Evolutionary conservation across 352 stramenopile genomes (phyloP), one percentile per base, ranked within the genome.

Genomic region (Phytophthora fragariae): DNA sequence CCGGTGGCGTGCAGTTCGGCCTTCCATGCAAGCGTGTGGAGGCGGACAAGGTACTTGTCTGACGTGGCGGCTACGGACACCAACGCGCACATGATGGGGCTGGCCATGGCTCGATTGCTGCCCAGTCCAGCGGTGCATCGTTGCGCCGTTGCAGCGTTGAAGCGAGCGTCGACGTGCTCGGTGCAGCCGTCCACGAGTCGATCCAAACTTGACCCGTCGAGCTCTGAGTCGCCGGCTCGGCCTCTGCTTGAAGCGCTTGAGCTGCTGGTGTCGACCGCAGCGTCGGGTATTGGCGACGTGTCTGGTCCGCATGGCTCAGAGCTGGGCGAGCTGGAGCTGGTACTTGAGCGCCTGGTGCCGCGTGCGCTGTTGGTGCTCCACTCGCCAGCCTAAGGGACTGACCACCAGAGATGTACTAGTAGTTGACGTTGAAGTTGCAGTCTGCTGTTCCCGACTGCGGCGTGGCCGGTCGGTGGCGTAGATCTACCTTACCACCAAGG

Each of bases 11-110:
- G 88, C 56, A 77, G 82, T 0, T 68, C 77, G 1, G 65, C 67
- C 52, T 89, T 92, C 55, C 65, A 90, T 57, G 68, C 75, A 11
- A 64, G 61, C 15, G 61, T 89, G 10, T 92, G 84, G 84, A 70
- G 62, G 27, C 73, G 74, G 50, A 82, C 79, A 3, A 72, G 33
- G 57, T 83, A 80, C 55, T 49, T 88, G 27, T 62, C 57, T 1
- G 64, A 19, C n/a, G 44, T 76, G 2, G 82, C 86, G 35, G 81
- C 82, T 2, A 80, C 72, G 0, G 73, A 86, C 49, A 89, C 74
- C 21, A 92, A 92, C 33, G 79, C 75, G 37, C 85, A 91, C 65
- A 61, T 89, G 62, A 68, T 82, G 56, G 77, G 72, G 12, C 49
- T 75, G 1, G 85, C 82, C 9, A 77, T 88, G 64, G 63, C 62